These are phyloP conservation scores for Leishmania turanica DNA, from an alignment of 208 protist species.

Conservation along the genomic window DNA sequence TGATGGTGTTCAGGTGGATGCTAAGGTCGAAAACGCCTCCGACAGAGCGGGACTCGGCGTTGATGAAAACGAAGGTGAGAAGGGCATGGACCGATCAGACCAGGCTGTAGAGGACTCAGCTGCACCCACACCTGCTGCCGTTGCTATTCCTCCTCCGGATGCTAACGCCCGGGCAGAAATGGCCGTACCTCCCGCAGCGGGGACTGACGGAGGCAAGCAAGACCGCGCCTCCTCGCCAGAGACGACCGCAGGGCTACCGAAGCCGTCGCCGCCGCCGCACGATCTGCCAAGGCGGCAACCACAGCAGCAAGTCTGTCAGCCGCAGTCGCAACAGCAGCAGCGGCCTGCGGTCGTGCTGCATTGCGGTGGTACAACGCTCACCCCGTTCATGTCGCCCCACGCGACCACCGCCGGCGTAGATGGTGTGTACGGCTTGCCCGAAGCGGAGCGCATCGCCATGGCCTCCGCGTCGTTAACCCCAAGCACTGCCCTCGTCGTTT, in stretches of 20 bases:
- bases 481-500: slow-evolving; percentile 36
- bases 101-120: not conserved
- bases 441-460: slow-evolving; percentile 25
- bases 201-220: not conserved
- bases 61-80: not conserved
- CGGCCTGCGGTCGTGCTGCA: not conserved
- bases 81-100: not conserved
- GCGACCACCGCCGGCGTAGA: not conserved
- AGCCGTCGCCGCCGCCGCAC: not conserved
- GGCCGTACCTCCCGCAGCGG: not conserved
- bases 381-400: slow-evolving; percentile 1
- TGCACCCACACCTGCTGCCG: not conserved
- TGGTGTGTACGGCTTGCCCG: not conserved
- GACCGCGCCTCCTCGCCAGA: not conserved
- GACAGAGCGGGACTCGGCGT: not conserved
- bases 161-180: not conserved
- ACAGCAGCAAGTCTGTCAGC: not conserved
- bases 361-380: not conserved
- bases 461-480: slow-evolving; percentile 29
- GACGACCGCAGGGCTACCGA: not conserved
- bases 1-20: not conserved
- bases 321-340: not conserved
- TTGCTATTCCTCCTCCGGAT: not conserved
- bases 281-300: not conserved
- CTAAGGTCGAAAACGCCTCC: not conserved